Evolutionary conservation across 352 stramenopile genomes (phyloP), one percentile per base, ranked within the genome.

Genomic region (Saprolegnia parasitica): DNA sequence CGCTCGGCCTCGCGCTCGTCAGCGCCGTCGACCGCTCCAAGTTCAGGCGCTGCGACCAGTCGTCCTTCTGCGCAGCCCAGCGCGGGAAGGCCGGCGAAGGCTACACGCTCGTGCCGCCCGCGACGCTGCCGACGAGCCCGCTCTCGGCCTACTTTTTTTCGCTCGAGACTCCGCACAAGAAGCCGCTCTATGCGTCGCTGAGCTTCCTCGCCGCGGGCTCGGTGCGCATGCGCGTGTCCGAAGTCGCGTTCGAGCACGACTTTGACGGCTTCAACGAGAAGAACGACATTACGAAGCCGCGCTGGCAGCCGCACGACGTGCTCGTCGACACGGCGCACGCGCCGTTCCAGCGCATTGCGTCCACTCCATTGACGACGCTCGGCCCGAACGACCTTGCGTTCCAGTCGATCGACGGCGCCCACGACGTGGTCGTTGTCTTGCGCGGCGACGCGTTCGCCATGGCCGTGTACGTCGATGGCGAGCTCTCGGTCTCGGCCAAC

Each of bases 41-140:
- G 84, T 99, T 99, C 81, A 83, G 97, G 50, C 99, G 91, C 23
- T 99, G 97, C 74, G 76, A 87, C 23, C 88, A 99, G 79, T 98
- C 96, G n/a, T 89, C 95, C 18, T 99, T 99, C 81, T 99, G 97
- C 79, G 78, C 81, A 35, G 84, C 81, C 65, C 83, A 83, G 66
- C 86, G 84, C 65, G 79, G 71, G 24, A 56, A 72, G 39, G 21
- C 15, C 13, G 37, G 2, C 67, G 50, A 65, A 32, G 46, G 20
- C 4, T 73, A 67, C 24, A 71, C 52, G 63, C 32, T 72, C 6
- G 18, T 73, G 13, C 16, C 20, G 20, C n/a, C 49, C n/a, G 64
- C 24, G 24, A 64, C 72, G 5, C 72, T 70, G 39, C 49, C 68
- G 50, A 75, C 71, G 73, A n/a, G 74, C 89, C n/a, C 56, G 35